Conservation (phyloP, 805 yeast species). For the Priceomyces fermenticarens region DNA sequence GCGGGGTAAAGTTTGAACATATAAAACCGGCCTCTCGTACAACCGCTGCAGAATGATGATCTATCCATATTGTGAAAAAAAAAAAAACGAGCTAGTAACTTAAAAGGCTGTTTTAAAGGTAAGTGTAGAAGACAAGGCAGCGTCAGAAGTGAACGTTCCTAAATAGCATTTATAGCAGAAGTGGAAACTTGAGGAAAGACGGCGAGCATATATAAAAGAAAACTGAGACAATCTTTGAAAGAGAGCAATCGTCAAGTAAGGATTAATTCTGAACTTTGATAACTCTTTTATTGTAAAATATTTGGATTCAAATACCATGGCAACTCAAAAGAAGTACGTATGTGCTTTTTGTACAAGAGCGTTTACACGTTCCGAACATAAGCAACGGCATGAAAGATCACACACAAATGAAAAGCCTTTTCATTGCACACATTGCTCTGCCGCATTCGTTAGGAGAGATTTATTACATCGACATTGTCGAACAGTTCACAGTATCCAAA, state of each 20-base stretch:
- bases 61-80: too few relatives aligned
- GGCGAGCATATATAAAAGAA: neutral
- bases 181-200: neutral
- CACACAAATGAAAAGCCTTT: slow-evolving; percentile 82
- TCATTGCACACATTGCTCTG: slow-evolving; percentile 65
- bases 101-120: too few relatives aligned
- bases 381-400: slow-evolving; percentile 73
- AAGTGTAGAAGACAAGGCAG: too few relatives aligned
- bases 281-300: too few relatives aligned
- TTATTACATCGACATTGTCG: slow-evolving; percentile 72
- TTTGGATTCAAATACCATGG: slow-evolving; percentile 13
- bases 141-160: too few relatives aligned
- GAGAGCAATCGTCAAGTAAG: too few relatives aligned
- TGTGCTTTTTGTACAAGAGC: slow-evolving; percentile 80
- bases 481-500: slow-evolving; percentile 60
- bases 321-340: slow-evolving; percentile 61
- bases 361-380: slow-evolving; percentile 76
- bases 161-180: neutral
- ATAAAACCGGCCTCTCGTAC: neutral
- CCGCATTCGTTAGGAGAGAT: slow-evolving; percentile 76
- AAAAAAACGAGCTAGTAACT: too few relatives aligned
- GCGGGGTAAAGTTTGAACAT: neutral
- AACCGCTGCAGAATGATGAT: neutral
- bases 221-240: neutral
- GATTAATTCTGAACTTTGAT: too few relatives aligned